These are phyloP conservation scores for Trichosporon coremiiforme DNA, from an alignment of 1,284 basidiomycete genomes.

Conservation along the genomic window DNA sequence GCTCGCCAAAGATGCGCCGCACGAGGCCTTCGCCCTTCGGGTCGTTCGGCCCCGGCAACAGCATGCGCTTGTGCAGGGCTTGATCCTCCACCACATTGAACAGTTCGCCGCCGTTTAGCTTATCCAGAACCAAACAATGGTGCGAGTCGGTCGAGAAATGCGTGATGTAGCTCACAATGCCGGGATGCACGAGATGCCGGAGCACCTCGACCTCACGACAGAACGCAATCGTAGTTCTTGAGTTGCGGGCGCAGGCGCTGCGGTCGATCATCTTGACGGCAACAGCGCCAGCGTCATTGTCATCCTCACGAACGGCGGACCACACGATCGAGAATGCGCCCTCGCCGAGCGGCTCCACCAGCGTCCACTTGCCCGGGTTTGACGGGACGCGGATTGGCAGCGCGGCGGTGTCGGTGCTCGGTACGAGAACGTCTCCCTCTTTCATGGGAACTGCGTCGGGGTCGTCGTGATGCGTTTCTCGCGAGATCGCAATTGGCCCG, in stretches of 20 bases:
- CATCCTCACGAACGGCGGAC: constrained; percentile 63
- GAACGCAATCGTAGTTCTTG: constrained; percentile 78
- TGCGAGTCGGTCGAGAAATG: constrained; percentile 73
- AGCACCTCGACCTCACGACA: constrained; percentile 85
- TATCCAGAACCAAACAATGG: constrained; percentile 80
- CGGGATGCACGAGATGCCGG: constrained; percentile 80
- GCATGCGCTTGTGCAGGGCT: constrained; percentile 59
- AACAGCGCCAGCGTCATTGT: constrained; percentile 26
- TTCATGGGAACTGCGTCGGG: constrained; percentile 29
- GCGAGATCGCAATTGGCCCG: constrained; percentile 16
- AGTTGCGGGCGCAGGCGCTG: constrained; percentile 61
- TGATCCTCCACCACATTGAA: constrained; percentile 75
- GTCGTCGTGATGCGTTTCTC: constrained; percentile 29
- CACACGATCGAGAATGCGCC: constrained; percentile 78
- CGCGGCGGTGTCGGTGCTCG: constrained; percentile 26
- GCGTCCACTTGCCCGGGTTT: constrained; percentile 48
- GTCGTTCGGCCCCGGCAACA: constrained; percentile 33
- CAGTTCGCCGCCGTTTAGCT: constrained; percentile 78
- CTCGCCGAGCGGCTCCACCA: constrained; percentile 66
- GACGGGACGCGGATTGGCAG: constrained; percentile 26
- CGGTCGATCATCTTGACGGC: constrained; percentile 83
- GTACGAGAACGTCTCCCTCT: constrained; percentile 37
- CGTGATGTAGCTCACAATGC: constrained; percentile 72
- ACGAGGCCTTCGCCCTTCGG: constrained; percentile 59
- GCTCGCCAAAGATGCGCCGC: constrained; percentile 74